These are phyloP conservation scores for Tulasnella sp. DNA, from an alignment of 768 basidiomycete genomes.

Conservation along the genomic window DNA sequence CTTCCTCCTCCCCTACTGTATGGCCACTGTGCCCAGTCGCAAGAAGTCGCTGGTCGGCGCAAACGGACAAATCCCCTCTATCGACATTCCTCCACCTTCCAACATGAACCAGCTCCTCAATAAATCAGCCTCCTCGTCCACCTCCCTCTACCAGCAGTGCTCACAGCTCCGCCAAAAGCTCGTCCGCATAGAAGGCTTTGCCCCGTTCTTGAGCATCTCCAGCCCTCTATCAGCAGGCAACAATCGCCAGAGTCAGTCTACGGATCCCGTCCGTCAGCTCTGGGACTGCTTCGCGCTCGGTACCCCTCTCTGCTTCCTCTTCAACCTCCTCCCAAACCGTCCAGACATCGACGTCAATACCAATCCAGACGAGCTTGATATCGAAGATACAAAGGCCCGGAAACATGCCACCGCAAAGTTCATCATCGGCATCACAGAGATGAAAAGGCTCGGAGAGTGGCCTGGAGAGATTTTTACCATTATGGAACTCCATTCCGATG, in stretches of 20 bases:
- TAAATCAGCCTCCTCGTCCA: constrained; percentile 77
- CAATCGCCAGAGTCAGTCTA: constrained; percentile 48
- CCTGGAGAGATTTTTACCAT: constrained; percentile 73
- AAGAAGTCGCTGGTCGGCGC: constrained; percentile 67
- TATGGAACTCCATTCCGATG: constrained; percentile 69
- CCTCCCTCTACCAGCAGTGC: constrained; percentile 90
- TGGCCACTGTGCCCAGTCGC: constrained; percentile 42
- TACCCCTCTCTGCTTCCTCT: constrained; percentile 89
- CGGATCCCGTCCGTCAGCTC: constrained; percentile 88
- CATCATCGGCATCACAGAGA: constrained; percentile 73
- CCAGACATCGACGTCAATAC: constrained; percentile 52
- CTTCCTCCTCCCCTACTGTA: constrained; percentile 21
- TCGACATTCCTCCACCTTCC: constrained; percentile 66
- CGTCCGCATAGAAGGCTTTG: constrained; percentile 67
- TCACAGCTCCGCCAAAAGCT: constrained; percentile 67
- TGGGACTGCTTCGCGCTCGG: constrained; percentile 93
- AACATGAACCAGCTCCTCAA: constrained; percentile 71
- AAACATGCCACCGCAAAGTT: constrained; percentile 89
- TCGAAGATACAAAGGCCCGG: constrained; percentile 68
- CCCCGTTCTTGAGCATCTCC: constrained; percentile 31
- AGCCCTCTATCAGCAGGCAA: background rate
- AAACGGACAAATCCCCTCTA: constrained; percentile 32
- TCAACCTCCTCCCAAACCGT: constrained; percentile 61
- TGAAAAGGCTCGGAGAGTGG: constrained; percentile 52
- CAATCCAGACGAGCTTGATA: constrained; percentile 44